A percentile compares a stretch with the other conserved stretches of the same genome.
These are phyloP conservation scores for Yarrowia galli DNA, from an alignment of 1,139 yeast species.

Conservation along the genomic window DNA sequence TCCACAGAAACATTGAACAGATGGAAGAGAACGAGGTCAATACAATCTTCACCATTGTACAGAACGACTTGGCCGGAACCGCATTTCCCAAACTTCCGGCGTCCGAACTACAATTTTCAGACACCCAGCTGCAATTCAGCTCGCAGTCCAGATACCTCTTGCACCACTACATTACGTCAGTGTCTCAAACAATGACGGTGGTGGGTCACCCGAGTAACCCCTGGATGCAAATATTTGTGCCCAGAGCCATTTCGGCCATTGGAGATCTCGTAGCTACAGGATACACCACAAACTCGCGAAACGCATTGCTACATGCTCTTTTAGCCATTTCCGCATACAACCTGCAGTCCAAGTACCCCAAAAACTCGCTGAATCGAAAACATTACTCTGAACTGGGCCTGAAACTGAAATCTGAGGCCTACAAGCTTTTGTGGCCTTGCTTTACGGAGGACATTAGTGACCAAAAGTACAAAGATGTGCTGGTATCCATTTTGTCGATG, in stretches of 20 bases:
- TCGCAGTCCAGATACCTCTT: slow-evolving; percentile 62
- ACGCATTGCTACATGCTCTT: slow-evolving; percentile 78
- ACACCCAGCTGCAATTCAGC: slow-evolving; percentile 62
- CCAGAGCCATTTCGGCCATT: slow-evolving; percentile 78
- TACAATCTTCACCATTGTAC: slow-evolving; percentile 35
- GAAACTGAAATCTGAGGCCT: slow-evolving; percentile 76
- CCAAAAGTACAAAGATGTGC: slow-evolving; percentile 83
- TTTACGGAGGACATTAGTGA: slow-evolving; percentile 55
- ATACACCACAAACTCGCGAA: slow-evolving; percentile 74
- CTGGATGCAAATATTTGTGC: slow-evolving; percentile 85
- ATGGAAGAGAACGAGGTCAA: slow-evolving; percentile 36
- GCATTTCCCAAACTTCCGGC: slow-evolving; percentile 31
- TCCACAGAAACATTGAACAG: slow-evolving; percentile 30
- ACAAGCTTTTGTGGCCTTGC: slow-evolving; percentile 69
- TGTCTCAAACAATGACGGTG: slow-evolving; percentile 88
- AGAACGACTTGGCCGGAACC: slow-evolving; percentile 27
- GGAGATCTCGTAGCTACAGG: slow-evolving; percentile 84
- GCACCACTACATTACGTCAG: slow-evolving; percentile 77
- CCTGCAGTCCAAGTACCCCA: slow-evolving; percentile 71
- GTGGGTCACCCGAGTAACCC: slow-evolving; percentile 83
- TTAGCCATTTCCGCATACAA: slow-evolving; percentile 85
- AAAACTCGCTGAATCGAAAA: slow-evolving; percentile 66
- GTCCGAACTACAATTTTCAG: slow-evolving; percentile 53
- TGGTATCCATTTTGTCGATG: slow-evolving; percentile 86
- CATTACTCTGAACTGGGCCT: slow-evolving; percentile 76